Conservation (phyloP, 768 basidiomycete genomes). For the Tulasnella calospora region DNA sequence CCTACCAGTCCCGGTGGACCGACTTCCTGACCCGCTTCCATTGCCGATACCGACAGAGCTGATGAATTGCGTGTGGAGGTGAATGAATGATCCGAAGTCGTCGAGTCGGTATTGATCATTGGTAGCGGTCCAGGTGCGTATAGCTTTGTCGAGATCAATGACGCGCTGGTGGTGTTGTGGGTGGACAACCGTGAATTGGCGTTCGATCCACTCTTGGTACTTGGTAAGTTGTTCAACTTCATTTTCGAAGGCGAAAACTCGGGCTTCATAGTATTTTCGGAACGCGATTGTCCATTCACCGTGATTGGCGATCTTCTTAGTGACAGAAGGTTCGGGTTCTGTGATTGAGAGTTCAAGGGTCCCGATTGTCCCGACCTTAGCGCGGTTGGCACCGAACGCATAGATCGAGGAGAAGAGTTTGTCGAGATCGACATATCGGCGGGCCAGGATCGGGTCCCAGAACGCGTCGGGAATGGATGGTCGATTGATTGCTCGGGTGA, state of each 20-base stretch:
- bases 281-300: conserved; percentile 14
- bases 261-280: background rate
- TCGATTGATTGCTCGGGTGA: background rate
- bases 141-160: conserved; percentile 22
- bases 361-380: conserved; percentile 5
- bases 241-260: conserved; percentile 19
- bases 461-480: conserved; percentile 25
- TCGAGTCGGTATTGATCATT: conserved; percentile 10
- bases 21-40: background rate
- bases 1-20: background rate
- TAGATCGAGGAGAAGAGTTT: conserved; percentile 15
- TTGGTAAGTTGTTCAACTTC: background rate
- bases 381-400: background rate
- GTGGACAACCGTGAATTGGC: background rate
- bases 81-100: background rate
- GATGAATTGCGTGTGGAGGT: conserved; percentile 12
- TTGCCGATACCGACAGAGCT: background rate
- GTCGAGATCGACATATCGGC: conserved; percentile 25
- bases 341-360: background rate
- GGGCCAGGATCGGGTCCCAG: conserved; percentile 25
- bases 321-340: background rate
- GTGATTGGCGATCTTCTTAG: conserved; percentile 1
- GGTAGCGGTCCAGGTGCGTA: background rate
- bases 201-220: conserved; percentile 2
- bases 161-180: background rate